Base-by-base conservation (phyloP, 805 yeast species). In the Candida qinlingensis region DNA sequence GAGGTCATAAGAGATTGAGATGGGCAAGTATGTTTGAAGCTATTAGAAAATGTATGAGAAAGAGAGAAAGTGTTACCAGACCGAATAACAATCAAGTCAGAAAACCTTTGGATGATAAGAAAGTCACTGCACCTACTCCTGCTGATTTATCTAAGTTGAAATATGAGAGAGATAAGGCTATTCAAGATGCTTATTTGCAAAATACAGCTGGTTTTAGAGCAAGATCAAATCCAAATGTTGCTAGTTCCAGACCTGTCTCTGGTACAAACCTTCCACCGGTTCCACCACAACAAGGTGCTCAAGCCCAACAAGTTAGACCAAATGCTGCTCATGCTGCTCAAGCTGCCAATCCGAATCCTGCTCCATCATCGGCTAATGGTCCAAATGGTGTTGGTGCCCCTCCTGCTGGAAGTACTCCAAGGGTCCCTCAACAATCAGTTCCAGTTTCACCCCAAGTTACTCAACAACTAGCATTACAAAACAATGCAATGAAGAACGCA, bases 11-110 rank as follows among this genome's bases (percentile, higher is more conserved):
- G 50, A 74, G 96, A 46, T 72, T 92, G 50, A 77, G 98, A 54
- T 94, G 97, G 97, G 96, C 96, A 0, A 86, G 96, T 47, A 86
- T 94, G 88, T 88, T 94, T 71, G 99, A 94, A 63, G 97, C 96
- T 1, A 84, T 94, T 70, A 75, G 97, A 50, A 90, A 90, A 67
- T 74, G 85, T 56, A 88, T 91, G 84, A 81, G 88, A 56, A 91
- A 91, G 63, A 75, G 98, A 41, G 99, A 94, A 64, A 80, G 75
- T 57, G 79, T 81, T 4, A 83, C 85, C 19, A 76, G 77, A 53
- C 87, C 86, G 19, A 75, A 74, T 44, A 72, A 72, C 51, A 61
- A 69, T 54, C 71, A 72, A 61, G 69, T 68, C 53, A 73, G 69
- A 47, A 73, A 53, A 56, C 63, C 65, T 7, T 57, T 61, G 30